Evolutionary conservation across 768 basidiomycete species (phyloP), one percentile per base, ranked within the genome.

Genomic region (Macrolepiota albuminosa): DNA sequence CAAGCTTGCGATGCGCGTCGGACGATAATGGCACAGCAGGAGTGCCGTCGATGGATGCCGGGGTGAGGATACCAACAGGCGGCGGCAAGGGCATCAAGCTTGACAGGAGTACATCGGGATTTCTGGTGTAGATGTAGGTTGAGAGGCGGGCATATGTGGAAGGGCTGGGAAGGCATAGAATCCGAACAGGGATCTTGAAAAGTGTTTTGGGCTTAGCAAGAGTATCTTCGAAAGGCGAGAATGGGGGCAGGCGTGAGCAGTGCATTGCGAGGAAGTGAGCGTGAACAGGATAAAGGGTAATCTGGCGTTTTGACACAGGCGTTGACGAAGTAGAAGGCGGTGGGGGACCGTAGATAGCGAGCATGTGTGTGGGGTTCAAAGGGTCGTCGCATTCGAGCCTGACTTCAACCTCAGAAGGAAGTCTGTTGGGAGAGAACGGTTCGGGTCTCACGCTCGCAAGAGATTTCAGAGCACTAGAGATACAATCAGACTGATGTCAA

Each of bases 51-150:
- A 31, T 5, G 33, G 49, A n/a, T 0, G 48, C 36, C 34, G 54
- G 33, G 10, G 52, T 46, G 33, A 69, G 62, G 58, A 72, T 79
- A 72, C 61, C 51, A 1, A 63, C 50, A 0, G 75, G 73, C 2
- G 69, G 68, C 0, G 70, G 65, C 10, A 54, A 80, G 65, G 72
- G 88, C 73, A 68, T 76, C 45, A 90, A 76, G 3, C 78, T 68
- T 10, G 73, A 70, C 60, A 89, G 75, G 26, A 93, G 77, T 42
- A 68, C 65, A n/a, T 76, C 69, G 0, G 77, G 61, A 55, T 81
- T 75, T 60, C 84, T 85, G 11, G 82, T 85, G 72, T 93, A 91
- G 56, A 93, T 77, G 75, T 83, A 93, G 13, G 77, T 70, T 55
- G 82, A 77, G 33, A 93, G 75, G 36, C 78, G 71, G 2, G 83